Evolutionary conservation across 495 filamentous ascomycete species (phyloP), one percentile per base, ranked within the genome.

Genomic region (Glarea lozoyensis): DNA sequence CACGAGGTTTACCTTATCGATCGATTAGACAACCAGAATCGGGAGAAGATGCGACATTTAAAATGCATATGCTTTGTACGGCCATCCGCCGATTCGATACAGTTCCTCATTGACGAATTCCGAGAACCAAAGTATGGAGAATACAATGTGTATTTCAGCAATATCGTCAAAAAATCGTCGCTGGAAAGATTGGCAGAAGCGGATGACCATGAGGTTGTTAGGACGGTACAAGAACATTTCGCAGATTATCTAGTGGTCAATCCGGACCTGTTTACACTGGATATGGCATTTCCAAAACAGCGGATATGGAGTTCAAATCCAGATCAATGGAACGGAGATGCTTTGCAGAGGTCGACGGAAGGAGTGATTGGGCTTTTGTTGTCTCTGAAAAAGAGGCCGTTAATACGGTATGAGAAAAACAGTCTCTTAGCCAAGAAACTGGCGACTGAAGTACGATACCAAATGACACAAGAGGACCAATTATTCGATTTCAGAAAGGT

Each of bases 1-100:
- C 88, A 97, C 59, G 88, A 96, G 65, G 86, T 98, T 48, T 98
- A 94, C 64, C 86, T 98, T 40, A 95, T 90, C 42, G 92, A 98
- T 62, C 87, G 93, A 41, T 64, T 98, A 32, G 92, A 95, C 58
- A 98, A 96, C 58, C 65, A 71, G 39, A 80, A 85, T 47, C 78
- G 92, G 33, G 93, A 98, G 66, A 94, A 93, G 71, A 97, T 97
- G 92, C 82, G 92, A 59, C 92, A 98, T 67, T 69, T 98, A 30
- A 80, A 87, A 21, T 98, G 92, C 62, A 66, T 97, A 10, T 92
- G 85, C 59, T 96, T 98, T 58, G 76, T 97, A 22, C 79, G 93
- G 20, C 92, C 92, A 12, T 89, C 89, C 10, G 75, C 90, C 2
- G 85, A 88, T 45, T 89, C 92, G 17, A 84, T 96, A 50, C 88